phyloP scores from a whole-genome alignment of 2,329 filamentous ascomycete species.

The Lomentospora prolificans region DNA sequence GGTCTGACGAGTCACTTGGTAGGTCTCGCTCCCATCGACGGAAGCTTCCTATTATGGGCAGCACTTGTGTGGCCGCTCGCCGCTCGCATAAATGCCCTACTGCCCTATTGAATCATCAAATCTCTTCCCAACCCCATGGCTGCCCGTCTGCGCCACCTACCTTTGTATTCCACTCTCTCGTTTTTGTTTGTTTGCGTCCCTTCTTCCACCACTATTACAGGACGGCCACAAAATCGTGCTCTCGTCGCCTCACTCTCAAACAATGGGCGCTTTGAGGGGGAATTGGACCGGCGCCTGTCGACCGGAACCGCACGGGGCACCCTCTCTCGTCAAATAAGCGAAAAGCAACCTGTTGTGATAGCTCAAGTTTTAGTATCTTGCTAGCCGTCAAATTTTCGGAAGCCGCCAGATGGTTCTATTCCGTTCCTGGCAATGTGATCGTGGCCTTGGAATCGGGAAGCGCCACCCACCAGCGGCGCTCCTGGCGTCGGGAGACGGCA shows the following conservation, averaged over 20 bases:
- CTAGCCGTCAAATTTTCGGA: no score
- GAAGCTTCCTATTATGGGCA: not conserved
- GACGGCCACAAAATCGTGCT: not conserved
- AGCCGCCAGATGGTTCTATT: not conserved
- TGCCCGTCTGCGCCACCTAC: not conserved
- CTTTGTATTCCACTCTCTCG: not conserved
- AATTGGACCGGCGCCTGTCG: no score
- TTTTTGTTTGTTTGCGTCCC: not conserved
- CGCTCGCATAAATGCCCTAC: not conserved
- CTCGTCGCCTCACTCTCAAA: not conserved
- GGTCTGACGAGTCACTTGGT: conserved; percentile 3
- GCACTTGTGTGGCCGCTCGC: not conserved
- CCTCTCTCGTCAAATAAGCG: not conserved
- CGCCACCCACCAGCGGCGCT: not conserved
- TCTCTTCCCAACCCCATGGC: not conserved
- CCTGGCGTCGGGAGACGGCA: not conserved
- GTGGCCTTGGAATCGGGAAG: not conserved
- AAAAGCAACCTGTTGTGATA: not conserved
- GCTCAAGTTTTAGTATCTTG: no score
- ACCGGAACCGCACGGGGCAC: no score
- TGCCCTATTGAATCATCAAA: not conserved
- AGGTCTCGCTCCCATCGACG: not conserved
- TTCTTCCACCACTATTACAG: not conserved
- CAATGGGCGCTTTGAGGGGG: not conserved
- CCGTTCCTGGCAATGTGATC: not conserved